Percentiles rank a stretch among this genome's conserved stretches.
Conservation (phyloP, 768 basidiomycete genomes). For the Hydnum rufescens region DNA sequence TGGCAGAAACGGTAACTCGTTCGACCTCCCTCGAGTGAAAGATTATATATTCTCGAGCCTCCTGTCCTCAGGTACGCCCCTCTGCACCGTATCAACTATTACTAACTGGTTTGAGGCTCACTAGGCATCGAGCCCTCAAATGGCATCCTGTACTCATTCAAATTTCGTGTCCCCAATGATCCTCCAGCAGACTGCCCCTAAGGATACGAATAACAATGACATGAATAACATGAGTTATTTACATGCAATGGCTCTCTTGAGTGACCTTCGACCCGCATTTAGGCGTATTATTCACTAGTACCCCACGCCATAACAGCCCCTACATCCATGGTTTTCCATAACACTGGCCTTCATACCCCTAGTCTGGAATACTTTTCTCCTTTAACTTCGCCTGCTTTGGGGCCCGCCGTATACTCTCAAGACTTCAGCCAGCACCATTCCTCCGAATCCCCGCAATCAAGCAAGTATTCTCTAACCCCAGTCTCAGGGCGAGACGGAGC, state of each 20-base stretch:
- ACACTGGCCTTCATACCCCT: slow-evolving; percentile 1
- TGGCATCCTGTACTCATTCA: no score
- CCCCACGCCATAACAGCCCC: slow-evolving; percentile 8
- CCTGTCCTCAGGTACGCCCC: slow-evolving; percentile 52
- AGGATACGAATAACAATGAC: background rate
- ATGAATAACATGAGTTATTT: slow-evolving; percentile 20
- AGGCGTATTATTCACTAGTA: background rate
- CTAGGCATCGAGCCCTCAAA: slow-evolving; percentile 14
- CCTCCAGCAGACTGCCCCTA: slow-evolving; percentile 21
- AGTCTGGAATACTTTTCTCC: slow-evolving; percentile 21
- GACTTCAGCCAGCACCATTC: no score
- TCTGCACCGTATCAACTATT: no score
- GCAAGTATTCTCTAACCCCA: slow-evolving; percentile 3
- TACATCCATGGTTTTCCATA: slow-evolving; percentile 12
- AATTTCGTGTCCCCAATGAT: slow-evolving; percentile 49
- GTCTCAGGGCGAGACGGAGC: no score
- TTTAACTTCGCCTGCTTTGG: slow-evolving; percentile 22
- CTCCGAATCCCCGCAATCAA: no score
- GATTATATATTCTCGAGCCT: slow-evolving; percentile 26
- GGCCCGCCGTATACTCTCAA: slow-evolving; percentile 11
- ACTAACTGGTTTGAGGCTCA: no score
- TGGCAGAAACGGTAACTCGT: slow-evolving; percentile 18
- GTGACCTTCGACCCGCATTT: background rate
- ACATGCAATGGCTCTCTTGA: slow-evolving; percentile 21
- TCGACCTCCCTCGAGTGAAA: background rate